A percentile compares a stretch with the other conserved stretches of the same genome.
Conservation (phyloP, 2,329 filamentous ascomycete species). For the Aaosphaeria arxii region DNA sequence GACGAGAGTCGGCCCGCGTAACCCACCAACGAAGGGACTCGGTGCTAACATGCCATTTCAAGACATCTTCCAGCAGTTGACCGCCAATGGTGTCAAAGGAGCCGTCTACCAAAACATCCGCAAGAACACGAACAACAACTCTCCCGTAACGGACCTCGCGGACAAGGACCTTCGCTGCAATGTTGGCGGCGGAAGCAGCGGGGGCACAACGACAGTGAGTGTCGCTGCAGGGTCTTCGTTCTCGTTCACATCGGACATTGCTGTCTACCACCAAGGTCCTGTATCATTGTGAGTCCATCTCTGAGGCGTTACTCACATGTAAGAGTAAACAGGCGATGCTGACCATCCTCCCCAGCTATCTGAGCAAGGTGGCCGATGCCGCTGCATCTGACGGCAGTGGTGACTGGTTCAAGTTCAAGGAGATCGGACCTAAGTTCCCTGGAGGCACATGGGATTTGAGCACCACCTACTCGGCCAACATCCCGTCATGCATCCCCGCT, state of each 20-base stretch:
- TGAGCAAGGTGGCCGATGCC: conserved; percentile 17
- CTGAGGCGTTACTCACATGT: not conserved
- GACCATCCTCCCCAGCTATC: conserved; percentile 7
- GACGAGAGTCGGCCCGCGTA: no score
- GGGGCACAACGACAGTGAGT: conserved; percentile 9
- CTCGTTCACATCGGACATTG: conserved; percentile 11
- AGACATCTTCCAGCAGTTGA: conserved; percentile 31
- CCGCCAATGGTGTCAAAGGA: conserved; percentile 19
- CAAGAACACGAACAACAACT: conserved; percentile 49
- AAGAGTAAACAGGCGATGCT: not conserved
- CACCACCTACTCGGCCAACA: conserved; percentile 12
- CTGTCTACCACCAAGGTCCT: conserved; percentile 20
- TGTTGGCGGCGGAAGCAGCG: conserved; percentile 11
- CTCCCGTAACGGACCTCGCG: conserved; percentile 39
- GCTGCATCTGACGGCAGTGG: conserved; percentile 15
- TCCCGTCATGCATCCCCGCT: conserved; percentile 17
- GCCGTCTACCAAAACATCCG: conserved; percentile 38
- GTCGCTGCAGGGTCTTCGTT: conserved; percentile 13
- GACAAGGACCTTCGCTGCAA: conserved; percentile 19
- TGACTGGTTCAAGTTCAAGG: conserved; percentile 22
- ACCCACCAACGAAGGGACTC: no score
- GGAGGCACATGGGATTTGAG: conserved; percentile 5
- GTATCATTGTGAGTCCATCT: conserved; percentile 10
- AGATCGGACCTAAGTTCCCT: conserved; percentile 19
- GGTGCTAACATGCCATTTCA: not conserved